Percentiles rank a stretch among this genome's conserved stretches.
These are phyloP conservation scores for Punctularia strigosozonata DNA, from an alignment of 768 basidiomycete species.

Conservation along the genomic window DNA sequence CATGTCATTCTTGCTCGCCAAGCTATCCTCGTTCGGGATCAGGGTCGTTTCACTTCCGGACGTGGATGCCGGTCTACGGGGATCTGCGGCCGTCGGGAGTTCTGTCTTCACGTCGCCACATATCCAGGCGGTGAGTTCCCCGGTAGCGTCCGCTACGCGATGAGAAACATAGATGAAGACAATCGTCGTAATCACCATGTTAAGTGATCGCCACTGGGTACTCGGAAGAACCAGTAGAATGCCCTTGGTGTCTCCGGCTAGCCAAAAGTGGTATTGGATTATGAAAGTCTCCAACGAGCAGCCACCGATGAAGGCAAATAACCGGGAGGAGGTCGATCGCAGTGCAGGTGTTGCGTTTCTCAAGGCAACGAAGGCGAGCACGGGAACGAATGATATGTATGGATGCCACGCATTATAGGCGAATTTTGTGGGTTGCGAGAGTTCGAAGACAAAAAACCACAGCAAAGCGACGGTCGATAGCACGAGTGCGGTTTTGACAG, in stretches of 20 bases:
- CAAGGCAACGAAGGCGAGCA: slow-evolving; percentile 62
- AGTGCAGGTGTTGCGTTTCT: slow-evolving; percentile 64
- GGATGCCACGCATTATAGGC: slow-evolving; percentile 81
- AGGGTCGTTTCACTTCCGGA: slow-evolving; percentile 2
- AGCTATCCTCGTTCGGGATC: slow-evolving; percentile 1
- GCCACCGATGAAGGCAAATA: slow-evolving; percentile 74
- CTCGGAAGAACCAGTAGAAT: slow-evolving; percentile 73
- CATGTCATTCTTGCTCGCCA: slow-evolving; percentile 14
- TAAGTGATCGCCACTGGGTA: slow-evolving; percentile 59
- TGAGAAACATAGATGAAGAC: slow-evolving; percentile 78
- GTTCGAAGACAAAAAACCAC: slow-evolving; percentile 81
- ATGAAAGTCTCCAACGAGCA: slow-evolving; percentile 91
- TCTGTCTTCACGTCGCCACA: slow-evolving; percentile 25
- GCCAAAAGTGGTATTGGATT: slow-evolving; percentile 82
- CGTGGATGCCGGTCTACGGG: slow-evolving; percentile 9
- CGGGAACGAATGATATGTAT: slow-evolving; percentile 71
- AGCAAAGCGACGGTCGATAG: slow-evolving; percentile 40
- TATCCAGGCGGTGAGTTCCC: slow-evolving; percentile 51
- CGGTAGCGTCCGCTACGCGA: slow-evolving; percentile 65
- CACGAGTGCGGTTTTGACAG: slow-evolving; percentile 35
- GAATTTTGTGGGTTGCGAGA: slow-evolving; percentile 67
- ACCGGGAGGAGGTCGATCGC: slow-evolving; percentile 53
- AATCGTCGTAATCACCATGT: slow-evolving; percentile 62
- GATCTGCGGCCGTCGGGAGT: slow-evolving; percentile 12
- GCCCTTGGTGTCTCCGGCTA: slow-evolving; percentile 76